Conservation (phyloP, 1,284 basidiomycete genomes). For the Sphaerobolus stellatus region DNA sequence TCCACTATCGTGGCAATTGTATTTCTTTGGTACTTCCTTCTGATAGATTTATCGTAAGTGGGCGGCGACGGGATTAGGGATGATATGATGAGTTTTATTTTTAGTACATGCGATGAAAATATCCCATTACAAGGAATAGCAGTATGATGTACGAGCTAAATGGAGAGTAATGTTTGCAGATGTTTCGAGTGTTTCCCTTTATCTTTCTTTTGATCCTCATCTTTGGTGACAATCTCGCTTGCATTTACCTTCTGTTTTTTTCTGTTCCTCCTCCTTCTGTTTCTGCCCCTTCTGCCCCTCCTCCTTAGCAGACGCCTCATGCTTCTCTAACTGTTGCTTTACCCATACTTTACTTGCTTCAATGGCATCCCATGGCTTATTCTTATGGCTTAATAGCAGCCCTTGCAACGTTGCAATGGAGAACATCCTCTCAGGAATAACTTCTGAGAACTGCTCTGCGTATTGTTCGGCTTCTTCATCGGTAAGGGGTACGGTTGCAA, state of each 20-base stretch:
- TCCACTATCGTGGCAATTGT: no score
- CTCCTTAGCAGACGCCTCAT: conserved; percentile 29
- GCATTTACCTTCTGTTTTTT: not conserved
- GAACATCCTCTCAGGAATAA: conserved; percentile 62
- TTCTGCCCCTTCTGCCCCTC: conserved; percentile 31
- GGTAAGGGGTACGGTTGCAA: conserved; percentile 29
- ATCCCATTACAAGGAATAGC: no score
- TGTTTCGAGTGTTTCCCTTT: no score
- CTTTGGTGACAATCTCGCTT: no score
- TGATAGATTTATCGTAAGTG: no score
- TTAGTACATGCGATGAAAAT: no score
- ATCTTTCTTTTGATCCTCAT: no score
- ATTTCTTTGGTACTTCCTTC: no score
- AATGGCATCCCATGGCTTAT: conserved; percentile 56
- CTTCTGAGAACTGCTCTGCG: conserved; percentile 55
- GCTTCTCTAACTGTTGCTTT: conserved; percentile 36
- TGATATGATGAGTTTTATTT: no score
- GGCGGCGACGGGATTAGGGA: no score
- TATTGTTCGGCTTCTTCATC: conserved; percentile 38
- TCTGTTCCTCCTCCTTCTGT: conserved; percentile 30
- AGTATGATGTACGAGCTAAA: no score
- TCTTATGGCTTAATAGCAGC: conserved; percentile 71
- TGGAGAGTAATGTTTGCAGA: no score
- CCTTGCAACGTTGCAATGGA: conserved; percentile 77
- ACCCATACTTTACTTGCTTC: conserved; percentile 48